A percentile compares a stretch with the other conserved stretches of the same genome.
These are phyloP conservation scores for Phycomyces blakesleeanus DNA, from an alignment of 192 early-diverging fungal genomes.

Conservation along the genomic window DNA sequence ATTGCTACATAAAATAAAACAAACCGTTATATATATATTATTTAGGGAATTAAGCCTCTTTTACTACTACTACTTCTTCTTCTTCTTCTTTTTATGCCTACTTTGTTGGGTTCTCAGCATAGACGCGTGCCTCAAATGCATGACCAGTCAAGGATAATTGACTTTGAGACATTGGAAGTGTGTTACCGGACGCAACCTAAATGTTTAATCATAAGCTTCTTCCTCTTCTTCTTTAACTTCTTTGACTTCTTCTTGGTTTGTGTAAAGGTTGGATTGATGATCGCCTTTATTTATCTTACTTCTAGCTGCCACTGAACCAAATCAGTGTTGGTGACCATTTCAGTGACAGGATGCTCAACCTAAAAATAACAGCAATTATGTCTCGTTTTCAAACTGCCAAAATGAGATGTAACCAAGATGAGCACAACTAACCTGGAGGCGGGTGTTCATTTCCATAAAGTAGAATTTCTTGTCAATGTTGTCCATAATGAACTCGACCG, in stretches of 20 bases:
- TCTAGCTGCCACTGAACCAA: slow-evolving; percentile 95
- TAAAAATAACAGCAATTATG: not conserved
- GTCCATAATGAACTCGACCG: slow-evolving; percentile 97
- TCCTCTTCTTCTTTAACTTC: no score
- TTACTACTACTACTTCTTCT: not conserved
- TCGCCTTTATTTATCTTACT: slow-evolving; percentile 17
- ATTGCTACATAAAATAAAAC: no score
- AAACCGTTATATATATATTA: no score
- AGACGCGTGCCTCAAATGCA: slow-evolving; percentile 97
- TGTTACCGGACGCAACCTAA: slow-evolving; percentile 86
- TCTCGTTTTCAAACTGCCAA: no score
- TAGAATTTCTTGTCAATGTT: slow-evolving; percentile 83
- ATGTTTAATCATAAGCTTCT: not conserved
- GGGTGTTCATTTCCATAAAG: slow-evolving; percentile 98
- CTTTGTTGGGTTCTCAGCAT: slow-evolving; percentile 92
- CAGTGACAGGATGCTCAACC: slow-evolving; percentile 96
- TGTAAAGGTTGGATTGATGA: not conserved
- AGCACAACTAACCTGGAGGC: slow-evolving; percentile 52
- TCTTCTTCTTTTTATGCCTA: slow-evolving; percentile 17
- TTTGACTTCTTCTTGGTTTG: slow-evolving; percentile 12
- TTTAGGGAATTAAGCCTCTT: no score
- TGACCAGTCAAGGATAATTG: slow-evolving; percentile 75
- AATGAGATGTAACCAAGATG: not conserved
- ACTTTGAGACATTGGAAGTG: slow-evolving; percentile 66
- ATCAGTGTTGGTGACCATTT: slow-evolving; percentile 92